These are phyloP conservation scores for Phaeosphaeriaceae sp. DNA, from an alignment of 2,329 filamentous ascomycete genomes.

Conservation along the genomic window DNA sequence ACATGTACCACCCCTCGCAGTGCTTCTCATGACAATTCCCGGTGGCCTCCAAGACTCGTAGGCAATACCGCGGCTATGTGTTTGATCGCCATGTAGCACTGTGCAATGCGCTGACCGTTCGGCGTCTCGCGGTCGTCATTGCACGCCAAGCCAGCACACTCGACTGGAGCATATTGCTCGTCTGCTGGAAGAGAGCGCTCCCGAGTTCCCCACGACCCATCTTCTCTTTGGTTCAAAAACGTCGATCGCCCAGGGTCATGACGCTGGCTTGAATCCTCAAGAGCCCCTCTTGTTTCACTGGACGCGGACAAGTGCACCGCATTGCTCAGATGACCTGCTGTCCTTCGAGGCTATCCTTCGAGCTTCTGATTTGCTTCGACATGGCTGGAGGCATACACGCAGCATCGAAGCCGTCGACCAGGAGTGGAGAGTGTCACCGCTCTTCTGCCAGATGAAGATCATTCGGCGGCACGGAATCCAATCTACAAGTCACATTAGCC, in stretches of 20 bases:
- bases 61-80: conserved; percentile 8
- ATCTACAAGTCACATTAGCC: not conserved
- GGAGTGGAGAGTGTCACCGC: conserved; percentile 4
- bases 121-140: conserved; percentile 16
- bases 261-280: not conserved
- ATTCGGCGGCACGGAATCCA: not conserved
- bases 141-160: conserved; percentile 18
- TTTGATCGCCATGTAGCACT: conserved; percentile 31
- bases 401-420: not conserved
- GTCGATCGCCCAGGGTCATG: conserved; percentile 2
- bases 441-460: conserved; percentile 6
- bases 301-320: not conserved
- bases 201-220: not conserved
- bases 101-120: conserved; percentile 14
- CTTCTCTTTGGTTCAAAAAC: not conserved
- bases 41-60: not conserved
- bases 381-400: not conserved
- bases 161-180: conserved; percentile 13
- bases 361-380: not conserved
- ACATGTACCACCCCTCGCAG: not conserved
- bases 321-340: not conserved
- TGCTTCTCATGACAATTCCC: not conserved
- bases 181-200: conserved; percentile 5
- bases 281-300: not conserved
- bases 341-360: not conserved